Base-by-base conservation (phyloP, 768 basidiomycete species). In the Ephemerocybe angulata region DNA sequence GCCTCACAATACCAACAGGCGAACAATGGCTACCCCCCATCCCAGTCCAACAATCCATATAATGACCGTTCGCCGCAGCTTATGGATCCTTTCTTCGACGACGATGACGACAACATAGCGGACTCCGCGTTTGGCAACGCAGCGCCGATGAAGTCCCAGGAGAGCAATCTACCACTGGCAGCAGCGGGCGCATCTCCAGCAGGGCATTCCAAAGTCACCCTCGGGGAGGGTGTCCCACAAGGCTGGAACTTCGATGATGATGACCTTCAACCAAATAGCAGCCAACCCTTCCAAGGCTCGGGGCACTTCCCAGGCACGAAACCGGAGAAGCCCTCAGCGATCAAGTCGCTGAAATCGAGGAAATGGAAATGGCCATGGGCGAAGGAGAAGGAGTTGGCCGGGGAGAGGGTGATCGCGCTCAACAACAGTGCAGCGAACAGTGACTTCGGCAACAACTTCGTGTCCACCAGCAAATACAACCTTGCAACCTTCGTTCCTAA, bases 401-500 rank as follows among this genome's bases (percentile, higher is more conserved):
- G 90, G 22, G 90, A 94, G 69, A 78, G 97, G 51, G 70, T 90
- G 51, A 83, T 98, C 54, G 81, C 85, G 13, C 80, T 98, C 67
- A 95, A 96, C 71, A 89, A 93, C 67, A 72, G 78, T 37, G 59
- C 71, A 29, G 80, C 85, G 57, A 88, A 86, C 69, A 72, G 68
- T 43, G 87, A 84, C 50, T 95, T 78, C 71, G 74, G 77, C 63
- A 85, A 81, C 52, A 99, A 99, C 70, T 87, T 85, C 53, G 86
- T 98, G 24, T 89, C 88, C 10, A 98, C 97, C 22, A 92, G 89
- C 77, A 98, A 98, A 71, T 99, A 98, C 72, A 98, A 94, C 64
- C 54, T 87, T 31, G 77, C 76, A 15, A 89, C 90, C 0, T 98
- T 98, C 69, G 57, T 94, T 3, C 93, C 93, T 35, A 98, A 98